These are phyloP conservation scores for Kregervanrija fluxuum DNA, from an alignment of 805 yeast genomes.

Conservation along the genomic window DNA sequence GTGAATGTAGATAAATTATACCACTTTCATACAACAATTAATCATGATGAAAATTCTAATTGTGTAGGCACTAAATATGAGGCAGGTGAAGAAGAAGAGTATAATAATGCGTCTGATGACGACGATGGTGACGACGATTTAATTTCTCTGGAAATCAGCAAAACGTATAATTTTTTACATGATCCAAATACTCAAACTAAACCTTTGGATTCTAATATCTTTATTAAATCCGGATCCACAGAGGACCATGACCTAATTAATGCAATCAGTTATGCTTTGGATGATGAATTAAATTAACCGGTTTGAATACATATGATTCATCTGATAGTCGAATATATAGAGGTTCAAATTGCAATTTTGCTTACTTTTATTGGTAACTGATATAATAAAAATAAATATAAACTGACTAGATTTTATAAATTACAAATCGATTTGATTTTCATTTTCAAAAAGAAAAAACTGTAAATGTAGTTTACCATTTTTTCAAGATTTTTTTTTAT, in stretches of 20 bases:
- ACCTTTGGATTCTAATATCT: conserved; percentile 1
- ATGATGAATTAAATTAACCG: conserved; percentile 5
- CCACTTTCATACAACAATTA: too few relatives aligned
- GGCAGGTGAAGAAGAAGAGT: conserved; percentile 4
- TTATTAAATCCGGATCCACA: background rate
- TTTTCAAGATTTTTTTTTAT: too few relatives aligned
- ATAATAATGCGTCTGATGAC: background rate
- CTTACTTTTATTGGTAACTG: too few relatives aligned
- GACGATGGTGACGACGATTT: background rate
- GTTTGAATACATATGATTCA: too few relatives aligned
- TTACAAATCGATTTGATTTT: too few relatives aligned
- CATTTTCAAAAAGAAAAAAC: too few relatives aligned
- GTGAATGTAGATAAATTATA: too few relatives aligned
- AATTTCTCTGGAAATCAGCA: conserved; percentile 3
- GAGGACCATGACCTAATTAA: conserved; percentile 7
- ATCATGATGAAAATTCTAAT: too few relatives aligned
- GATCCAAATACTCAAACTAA: background rate
- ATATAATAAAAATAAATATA: background rate
- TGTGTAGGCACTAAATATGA: background rate
- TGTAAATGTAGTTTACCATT: too few relatives aligned
- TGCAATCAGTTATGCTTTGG: conserved; percentile 10
- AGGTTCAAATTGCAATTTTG: too few relatives aligned
- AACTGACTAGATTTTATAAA: background rate
- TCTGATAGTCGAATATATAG: too few relatives aligned
- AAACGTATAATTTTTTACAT: conserved; percentile 1